Evolutionary conservation across 2,329 filamentous ascomycete species (phyloP), one percentile per base, ranked within the genome.

Genomic region (Dothideomycetes sp.): DNA sequence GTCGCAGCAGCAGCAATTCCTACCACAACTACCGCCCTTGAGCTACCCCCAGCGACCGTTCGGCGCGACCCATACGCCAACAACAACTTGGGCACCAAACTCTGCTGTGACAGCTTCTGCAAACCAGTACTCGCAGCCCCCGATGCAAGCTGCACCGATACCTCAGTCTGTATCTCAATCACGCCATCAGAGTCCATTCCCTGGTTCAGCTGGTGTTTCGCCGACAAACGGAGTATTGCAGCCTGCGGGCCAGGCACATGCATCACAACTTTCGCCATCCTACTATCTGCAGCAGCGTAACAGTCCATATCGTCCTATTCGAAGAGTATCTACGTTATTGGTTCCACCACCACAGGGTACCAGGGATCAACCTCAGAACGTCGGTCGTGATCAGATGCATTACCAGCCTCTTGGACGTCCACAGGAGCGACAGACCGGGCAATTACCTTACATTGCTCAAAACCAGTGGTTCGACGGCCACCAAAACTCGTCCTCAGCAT

Each of bases 251-350:
- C 39, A 41, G 34, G 12, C 34, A 15, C 39, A 33, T 16, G 10
- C 52, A 4, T 75, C 77, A 33, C 81, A 84, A 22, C 74, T 91
- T 47, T 96, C 91, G 22, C 89, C 89, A 1, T 88, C 84, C 9
- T 77, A 85, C 53, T 93, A 93, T 61, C 69, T 95, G 29, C 82
- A 84, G 53, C 85, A 94, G 57, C 77, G 91, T 41, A 80, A 84
- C 47, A 96, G 89, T 40, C 91, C 91, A 3, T 96, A 96, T 62
- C 84, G 86, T 47, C 89, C 89, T 1, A 81, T 95, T 30, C 82
- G 88, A 38, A 76, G 85, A 45, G 85, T 95, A 43, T 87, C 91
- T 50, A 94, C 86, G 1, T 73, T 96, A n/a, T 70, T 95, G 19
- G 86, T 91, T 43, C 88, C 88, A 22, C 85, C 87, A 5, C 84